Conservation (phyloP, 1,139 yeast species). For the Scheffersomyces segobiensis region DNA sequence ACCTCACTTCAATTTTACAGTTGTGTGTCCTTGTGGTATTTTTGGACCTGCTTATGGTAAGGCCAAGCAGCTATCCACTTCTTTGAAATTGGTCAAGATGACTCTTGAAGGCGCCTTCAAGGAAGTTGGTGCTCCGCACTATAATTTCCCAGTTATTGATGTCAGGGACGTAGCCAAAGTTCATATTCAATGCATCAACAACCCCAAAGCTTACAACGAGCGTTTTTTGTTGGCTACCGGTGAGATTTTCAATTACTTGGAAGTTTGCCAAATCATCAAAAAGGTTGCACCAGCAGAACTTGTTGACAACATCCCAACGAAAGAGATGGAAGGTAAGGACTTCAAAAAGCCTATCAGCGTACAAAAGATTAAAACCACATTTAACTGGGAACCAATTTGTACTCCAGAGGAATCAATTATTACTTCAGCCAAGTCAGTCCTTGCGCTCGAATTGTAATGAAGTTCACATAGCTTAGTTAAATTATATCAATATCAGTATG, state of each 20-base stretch:
- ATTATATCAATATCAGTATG: too few species aligned
- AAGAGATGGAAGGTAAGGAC: neutral
- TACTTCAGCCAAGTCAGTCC: neutral
- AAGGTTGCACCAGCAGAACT: neutral
- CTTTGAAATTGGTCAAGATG: slow-evolving; percentile 17
- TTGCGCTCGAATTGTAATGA: neutral
- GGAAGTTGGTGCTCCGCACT: neutral
- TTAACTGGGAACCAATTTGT: neutral
- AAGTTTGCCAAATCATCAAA: neutral
- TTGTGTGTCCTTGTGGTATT: neutral
- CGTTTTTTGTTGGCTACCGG: neutral
- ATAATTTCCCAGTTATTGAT: neutral
- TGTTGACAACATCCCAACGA: neutral
- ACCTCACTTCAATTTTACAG: neutral
- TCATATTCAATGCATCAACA: neutral
- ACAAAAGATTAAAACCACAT: neutral
- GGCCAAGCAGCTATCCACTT: neutral
- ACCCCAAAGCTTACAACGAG: neutral
- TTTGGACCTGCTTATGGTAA: neutral
- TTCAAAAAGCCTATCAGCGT: neutral
- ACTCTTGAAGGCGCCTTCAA: neutral
- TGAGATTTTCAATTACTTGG: neutral
- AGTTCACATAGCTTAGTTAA: neutral
- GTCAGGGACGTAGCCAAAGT: neutral
- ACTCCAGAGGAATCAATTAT: neutral